Evolutionary conservation across 768 basidiomycete species (phyloP).

Genomic region (Pulveroboletus sp.): DNA sequence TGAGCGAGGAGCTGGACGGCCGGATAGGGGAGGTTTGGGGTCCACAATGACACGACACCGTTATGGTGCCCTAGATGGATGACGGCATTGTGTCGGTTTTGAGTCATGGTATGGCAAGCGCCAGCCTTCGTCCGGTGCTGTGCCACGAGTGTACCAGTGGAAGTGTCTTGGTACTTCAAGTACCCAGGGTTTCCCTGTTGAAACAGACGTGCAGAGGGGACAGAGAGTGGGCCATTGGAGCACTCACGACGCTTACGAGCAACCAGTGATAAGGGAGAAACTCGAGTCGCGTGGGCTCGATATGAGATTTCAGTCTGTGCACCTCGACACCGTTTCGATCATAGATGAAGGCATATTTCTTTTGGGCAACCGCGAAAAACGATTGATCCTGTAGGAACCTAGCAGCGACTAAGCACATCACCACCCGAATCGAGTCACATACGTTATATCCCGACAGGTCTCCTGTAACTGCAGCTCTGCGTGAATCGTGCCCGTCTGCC

Average conservation of each 20-base stretch:
- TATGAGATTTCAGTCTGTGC: slow-evolving; percentile 75
- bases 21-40: slow-evolving; percentile 87
- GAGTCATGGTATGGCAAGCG: slow-evolving; percentile 76
- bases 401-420: background rate
- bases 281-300: slow-evolving; percentile 86
- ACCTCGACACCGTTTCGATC: slow-evolving; percentile 92
- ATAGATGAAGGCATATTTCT: slow-evolving; percentile 94
- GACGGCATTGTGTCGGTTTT: slow-evolving; percentile 79
- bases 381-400: slow-evolving; percentile 93
- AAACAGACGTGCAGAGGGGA: background rate
- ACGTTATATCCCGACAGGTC: slow-evolving; percentile 91
- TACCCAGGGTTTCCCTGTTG: slow-evolving; percentile 79
- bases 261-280: slow-evolving; percentile 97
- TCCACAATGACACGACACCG: slow-evolving; percentile 94
- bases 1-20: slow-evolving; percentile 92
- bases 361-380: slow-evolving; percentile 92
- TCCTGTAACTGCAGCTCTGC: slow-evolving; percentile 87
- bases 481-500: slow-evolving; percentile 81
- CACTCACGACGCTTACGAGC: slow-evolving; percentile 79
- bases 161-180: slow-evolving; percentile 95
- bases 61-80: slow-evolving; percentile 94
- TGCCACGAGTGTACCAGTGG: slow-evolving; percentile 81
- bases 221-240: background rate
- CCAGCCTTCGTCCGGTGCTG: slow-evolving; percentile 91
- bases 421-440: slow-evolving; percentile 24